phyloP scores from a whole-genome alignment of 768 basidiomycete species.

The Solioccasus polychromus region DNA sequence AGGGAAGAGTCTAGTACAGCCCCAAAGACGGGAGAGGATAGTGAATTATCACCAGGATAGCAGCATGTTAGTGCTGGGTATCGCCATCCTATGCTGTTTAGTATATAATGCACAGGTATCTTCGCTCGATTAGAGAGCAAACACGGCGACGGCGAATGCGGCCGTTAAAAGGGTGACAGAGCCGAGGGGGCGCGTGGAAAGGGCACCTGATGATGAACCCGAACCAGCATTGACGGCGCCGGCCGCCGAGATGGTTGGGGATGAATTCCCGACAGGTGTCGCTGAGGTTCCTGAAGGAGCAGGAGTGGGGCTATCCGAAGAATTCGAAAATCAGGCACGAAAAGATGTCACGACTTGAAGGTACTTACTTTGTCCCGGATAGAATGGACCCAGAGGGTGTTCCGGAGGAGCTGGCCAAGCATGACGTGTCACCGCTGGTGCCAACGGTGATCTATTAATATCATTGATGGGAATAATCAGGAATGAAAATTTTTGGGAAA shows the following conservation, averaged over 20 bases:
- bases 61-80: constrained; percentile 28
- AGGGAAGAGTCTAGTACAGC: constrained; percentile 11
- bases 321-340: constrained; percentile 3
- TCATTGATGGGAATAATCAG: neutral
- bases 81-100: constrained; percentile 37
- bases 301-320: constrained; percentile 2
- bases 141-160: constrained; percentile 19
- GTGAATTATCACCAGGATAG: constrained; percentile 24
- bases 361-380: neutral
- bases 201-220: constrained; percentile 21
- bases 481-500: neutral
- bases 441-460: constrained; percentile 37
- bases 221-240: constrained; percentile 37
- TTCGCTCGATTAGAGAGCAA: constrained; percentile 20
- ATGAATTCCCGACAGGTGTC: constrained; percentile 6
- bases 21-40: constrained; percentile 1
- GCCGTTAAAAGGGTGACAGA: constrained; percentile 21
- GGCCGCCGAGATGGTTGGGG: constrained; percentile 15
- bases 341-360: neutral
- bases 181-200: constrained; percentile 23
- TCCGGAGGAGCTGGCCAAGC: constrained; percentile 26
- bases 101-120: constrained; percentile 26
- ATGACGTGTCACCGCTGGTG: constrained; percentile 36
- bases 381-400: constrained; percentile 16
- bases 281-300: neutral